Conservation (phyloP, 495 filamentous ascomycete species). For the Hyaloscypha variabilis region DNA sequence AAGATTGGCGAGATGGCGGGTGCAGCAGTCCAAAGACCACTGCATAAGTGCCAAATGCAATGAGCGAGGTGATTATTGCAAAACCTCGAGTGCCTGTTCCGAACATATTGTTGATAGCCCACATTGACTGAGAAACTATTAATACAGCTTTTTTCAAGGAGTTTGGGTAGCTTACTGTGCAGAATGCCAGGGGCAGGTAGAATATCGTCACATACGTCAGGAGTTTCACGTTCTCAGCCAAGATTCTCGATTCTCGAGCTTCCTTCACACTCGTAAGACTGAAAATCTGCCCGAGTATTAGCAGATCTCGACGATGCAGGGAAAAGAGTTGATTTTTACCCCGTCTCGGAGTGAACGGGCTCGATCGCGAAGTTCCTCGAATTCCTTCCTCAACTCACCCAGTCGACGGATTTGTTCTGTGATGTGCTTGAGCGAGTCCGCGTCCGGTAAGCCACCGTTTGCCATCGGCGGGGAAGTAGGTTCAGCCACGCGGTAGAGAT, state of each 20-base stretch:
- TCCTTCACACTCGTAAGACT: conserved; percentile 5
- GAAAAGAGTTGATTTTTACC: not conserved
- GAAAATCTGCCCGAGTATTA: not conserved
- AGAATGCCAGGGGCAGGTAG: not conserved
- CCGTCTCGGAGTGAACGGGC: conserved; percentile 1
- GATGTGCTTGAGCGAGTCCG: not conserved
- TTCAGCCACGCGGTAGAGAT: not conserved
- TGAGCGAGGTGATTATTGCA: not conserved
- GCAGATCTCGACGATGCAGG: not conserved
- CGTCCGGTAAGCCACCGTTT: not conserved
- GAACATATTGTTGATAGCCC: conserved; percentile 20
- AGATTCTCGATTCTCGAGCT: conserved; percentile 4
- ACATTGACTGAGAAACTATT: conserved; percentile 1
- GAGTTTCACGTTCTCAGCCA: not conserved
- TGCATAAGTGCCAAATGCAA: conserved; percentile 3
- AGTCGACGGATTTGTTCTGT: not conserved
- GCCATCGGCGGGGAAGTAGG: not conserved
- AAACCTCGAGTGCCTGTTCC: conserved; percentile 10
- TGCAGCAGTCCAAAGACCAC: conserved; percentile 9
- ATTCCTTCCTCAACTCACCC: not conserved
- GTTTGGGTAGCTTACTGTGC: not conserved
- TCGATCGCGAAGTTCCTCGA: conserved; percentile 1
- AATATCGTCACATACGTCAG: conserved; percentile 2
- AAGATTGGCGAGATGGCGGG: not conserved
- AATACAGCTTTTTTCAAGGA: not conserved